Base-by-base conservation (phyloP, 2,329 filamentous ascomycete species). In the Samsoniella hepiali region DNA sequence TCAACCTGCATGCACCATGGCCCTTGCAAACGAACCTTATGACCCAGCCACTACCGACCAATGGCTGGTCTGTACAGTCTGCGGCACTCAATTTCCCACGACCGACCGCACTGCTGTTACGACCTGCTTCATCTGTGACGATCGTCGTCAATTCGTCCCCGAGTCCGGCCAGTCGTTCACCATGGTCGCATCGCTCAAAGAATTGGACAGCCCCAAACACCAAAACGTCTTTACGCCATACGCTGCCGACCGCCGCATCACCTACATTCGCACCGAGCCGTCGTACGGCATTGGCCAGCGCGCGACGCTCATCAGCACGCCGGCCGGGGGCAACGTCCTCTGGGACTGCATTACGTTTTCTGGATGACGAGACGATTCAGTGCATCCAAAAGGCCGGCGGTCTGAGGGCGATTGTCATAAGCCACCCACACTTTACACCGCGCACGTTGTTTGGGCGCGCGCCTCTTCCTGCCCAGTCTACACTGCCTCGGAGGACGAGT, bases 401-500 rank as follows among this genome's bases (percentile, higher is more conserved):
- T 0, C 71, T 96, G 13, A 77, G 78, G 34, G 90, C 88, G 1
- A 93, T 95, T 51, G 87, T 87, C 67, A 91, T 93, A 65, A 87
- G 83, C 13, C 90, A 96, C 75, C 91, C 91, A 61, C 91, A 96
- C 72, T 96, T 91, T 95, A 91, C 76, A 87, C 86, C 13, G 89
- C 90, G 3, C 88, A 91, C 72, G 74, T 90, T 1, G 84, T 89
- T 67, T 96, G 91, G 91, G 88, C 89, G 0, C 72, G 78, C 53
- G 80, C 81, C 0, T 94, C 95, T 68, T 68, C 75, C 2, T 93
- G 90, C 69, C 87, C 86, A 0, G 85, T 95, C 1, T 93, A 90
- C 69, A 70, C 91, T 1, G 80, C 88, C 0, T 73, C 74, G 6
- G 88, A 90, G 64, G 91, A 96, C 73, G 74, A 75, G 60, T 69